Conservation (phyloP, 2,329 filamentous ascomycete species). For the Chaetothyriales sp. region DNA sequence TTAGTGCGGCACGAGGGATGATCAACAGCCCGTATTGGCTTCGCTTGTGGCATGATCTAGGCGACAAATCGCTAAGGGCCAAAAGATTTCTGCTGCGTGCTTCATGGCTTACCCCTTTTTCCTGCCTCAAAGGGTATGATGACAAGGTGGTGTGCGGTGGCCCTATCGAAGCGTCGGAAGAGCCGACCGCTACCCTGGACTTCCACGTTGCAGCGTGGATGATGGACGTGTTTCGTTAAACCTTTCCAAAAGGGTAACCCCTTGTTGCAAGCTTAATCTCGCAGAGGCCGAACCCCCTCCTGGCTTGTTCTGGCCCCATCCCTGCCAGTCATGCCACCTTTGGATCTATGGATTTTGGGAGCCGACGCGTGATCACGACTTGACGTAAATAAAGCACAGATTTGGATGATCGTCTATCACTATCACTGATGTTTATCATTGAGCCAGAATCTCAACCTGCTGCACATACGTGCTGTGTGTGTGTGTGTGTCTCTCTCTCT, state of each 20-base stretch:
- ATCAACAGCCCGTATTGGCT: neutral
- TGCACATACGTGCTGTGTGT: neutral
- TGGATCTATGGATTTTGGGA: too few species aligned
- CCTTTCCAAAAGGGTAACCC: neutral
- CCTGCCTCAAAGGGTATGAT: neutral
- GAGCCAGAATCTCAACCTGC: neutral
- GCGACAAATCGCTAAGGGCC: too few species aligned
- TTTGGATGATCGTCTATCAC: neutral
- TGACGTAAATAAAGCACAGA: too few species aligned
- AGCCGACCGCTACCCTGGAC: neutral
- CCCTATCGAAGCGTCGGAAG: neutral
- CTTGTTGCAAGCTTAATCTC: neutral
- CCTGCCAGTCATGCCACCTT: too few species aligned
- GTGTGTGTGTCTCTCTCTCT: too few species aligned
- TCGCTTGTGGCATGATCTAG: neutral
- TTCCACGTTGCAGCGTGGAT: neutral
- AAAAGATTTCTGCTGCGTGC: neutral
- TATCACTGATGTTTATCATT: neutral
- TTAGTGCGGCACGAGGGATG: neutral
- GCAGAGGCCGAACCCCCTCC: neutral
- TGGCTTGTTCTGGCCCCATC: neutral
- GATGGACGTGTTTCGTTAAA: neutral
- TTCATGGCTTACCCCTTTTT: neutral
- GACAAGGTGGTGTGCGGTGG: neutral
- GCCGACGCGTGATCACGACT: too few species aligned